Evolutionary conservation across 176 grass and related monocot genomes (phyloP), one percentile per base, ranked within the genome.

Genomic region (Eragrostis nindensis): DNA sequence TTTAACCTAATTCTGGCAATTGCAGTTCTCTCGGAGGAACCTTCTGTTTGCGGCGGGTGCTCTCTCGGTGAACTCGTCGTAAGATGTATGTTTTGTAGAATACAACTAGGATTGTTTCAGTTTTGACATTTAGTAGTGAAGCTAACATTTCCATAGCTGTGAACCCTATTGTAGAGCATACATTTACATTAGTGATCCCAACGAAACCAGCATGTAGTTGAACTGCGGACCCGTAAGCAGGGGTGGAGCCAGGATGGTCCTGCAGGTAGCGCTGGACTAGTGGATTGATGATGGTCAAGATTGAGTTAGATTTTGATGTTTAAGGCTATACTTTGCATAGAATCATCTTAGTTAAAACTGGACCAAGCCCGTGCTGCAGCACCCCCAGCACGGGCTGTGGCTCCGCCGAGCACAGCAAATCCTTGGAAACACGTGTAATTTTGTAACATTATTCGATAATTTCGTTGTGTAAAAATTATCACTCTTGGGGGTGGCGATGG

Each of bases 21-120:
- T 74, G 82, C 78, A 95, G 95, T 98, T 98, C 78, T 95, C 96
- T 30, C 67, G 90, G 66, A 93, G 96, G 80, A 98, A 98, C 87
- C 96, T 98, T 84, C 71, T 98, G 24, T 94, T 98, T 88, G 92
- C 92, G 10, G 84, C 96, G 5, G 92, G 96, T 45, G 88, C 86
- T 11, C 90, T 95, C 76, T 89, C 84, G 6, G 71, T 86, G 44
- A 71, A 32, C 62, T 89, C 71, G 0, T 87, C 44, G 7, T 63
- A 22, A 73, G 59, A 40, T 50, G 39, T 81, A 64, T 76, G 19
- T 76, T 42, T 26, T 66, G 27, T 82, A 81, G 65, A 71, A 70
- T 81, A 84, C 52, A 54, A 22, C 26, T 39, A 18, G 49, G 36
- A 75, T 38, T 44, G 61, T 40, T 84, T 62, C 24, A 29, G 68